These are phyloP conservation scores for Colletotrichum lupini DNA, from an alignment of 2,329 filamentous ascomycete species.

Conservation along the genomic window DNA sequence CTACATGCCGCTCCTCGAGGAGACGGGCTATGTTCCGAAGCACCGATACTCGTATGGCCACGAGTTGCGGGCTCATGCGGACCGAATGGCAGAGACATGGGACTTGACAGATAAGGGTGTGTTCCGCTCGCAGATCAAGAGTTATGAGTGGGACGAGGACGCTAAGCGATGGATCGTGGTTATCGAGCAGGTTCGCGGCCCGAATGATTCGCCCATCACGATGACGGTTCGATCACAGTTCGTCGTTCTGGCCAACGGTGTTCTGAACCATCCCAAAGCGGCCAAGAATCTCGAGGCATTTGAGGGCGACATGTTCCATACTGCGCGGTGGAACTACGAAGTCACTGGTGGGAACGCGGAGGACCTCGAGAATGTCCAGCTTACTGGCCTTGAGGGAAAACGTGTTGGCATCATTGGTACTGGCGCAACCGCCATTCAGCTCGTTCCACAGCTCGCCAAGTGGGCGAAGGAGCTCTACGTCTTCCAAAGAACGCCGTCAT, in stretches of 20 bases:
- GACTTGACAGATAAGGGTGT: conserved; percentile 48
- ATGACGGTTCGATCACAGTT: conserved; percentile 52
- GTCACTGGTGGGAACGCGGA: conserved; percentile 53
- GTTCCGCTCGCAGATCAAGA: conserved; percentile 55
- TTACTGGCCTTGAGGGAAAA: conserved; percentile 58
- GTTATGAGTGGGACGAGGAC: conserved; percentile 59
- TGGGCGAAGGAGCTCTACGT: conserved; percentile 63
- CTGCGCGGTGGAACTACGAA: conserved; percentile 57
- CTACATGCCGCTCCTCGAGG: conserved; percentile 71
- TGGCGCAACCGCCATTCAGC: conserved; percentile 60
- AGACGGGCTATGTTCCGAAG: conserved; percentile 68
- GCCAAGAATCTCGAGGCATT: conserved; percentile 56
- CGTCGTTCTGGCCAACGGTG: conserved; percentile 51
- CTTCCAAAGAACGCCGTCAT: conserved; percentile 66
- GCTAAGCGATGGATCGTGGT: conserved; percentile 38
- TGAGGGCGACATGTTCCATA: conserved; percentile 56
- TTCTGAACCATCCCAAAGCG: conserved; percentile 53
- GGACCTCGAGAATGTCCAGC: conserved; percentile 50
- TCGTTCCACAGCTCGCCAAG: conserved; percentile 55
- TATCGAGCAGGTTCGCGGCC: conserved; percentile 41
- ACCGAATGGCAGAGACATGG: conserved; percentile 55
- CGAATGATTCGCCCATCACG: conserved; percentile 38
- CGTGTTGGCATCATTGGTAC: conserved; percentile 62
- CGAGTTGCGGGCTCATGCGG: conserved; percentile 56
- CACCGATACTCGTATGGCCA: conserved; percentile 56